Evolutionary conservation across 148 eudicot genomes (phyloP).

Genomic region (Rhododendron ovatum): DNA sequence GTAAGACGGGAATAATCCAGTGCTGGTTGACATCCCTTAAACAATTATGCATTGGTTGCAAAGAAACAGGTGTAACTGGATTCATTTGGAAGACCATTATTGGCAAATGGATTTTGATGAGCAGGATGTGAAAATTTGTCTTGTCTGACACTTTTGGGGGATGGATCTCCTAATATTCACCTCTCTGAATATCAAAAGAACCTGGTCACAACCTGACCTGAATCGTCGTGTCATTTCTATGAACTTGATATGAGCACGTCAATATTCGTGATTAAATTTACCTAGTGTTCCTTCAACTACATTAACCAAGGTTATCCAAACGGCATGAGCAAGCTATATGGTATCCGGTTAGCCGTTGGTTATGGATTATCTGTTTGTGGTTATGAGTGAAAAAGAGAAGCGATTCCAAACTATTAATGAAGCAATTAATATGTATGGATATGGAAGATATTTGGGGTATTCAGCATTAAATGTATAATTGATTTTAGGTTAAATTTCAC

Average conservation of each 20-base stretch:
- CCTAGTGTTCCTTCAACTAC: neutral
- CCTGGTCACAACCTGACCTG: neutral
- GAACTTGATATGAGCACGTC: neutral
- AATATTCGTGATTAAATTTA: neutral
- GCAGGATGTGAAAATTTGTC: neutral
- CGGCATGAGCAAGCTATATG: neutral
- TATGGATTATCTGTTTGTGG: neutral
- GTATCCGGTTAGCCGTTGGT: neutral
- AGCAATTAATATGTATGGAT: neutral
- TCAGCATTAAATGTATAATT: neutral
- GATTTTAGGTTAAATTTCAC: too few relatives aligned
- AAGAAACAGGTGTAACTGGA: neutral
- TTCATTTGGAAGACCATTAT: neutral
- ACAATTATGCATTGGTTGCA: neutral
- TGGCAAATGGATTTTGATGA: neutral
- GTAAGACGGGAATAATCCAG: constrained; percentile 19
- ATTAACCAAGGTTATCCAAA: neutral
- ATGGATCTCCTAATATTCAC: neutral
- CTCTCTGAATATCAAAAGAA: neutral
- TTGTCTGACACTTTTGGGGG: neutral
- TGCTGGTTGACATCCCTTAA: neutral
- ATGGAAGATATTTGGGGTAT: neutral
- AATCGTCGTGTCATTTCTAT: neutral
- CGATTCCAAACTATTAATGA: neutral
- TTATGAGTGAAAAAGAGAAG: neutral